Evolutionary conservation across 768 basidiomycete genomes (phyloP), one percentile per base, ranked within the genome.

Genomic region (Naganishia antarctica): DNA sequence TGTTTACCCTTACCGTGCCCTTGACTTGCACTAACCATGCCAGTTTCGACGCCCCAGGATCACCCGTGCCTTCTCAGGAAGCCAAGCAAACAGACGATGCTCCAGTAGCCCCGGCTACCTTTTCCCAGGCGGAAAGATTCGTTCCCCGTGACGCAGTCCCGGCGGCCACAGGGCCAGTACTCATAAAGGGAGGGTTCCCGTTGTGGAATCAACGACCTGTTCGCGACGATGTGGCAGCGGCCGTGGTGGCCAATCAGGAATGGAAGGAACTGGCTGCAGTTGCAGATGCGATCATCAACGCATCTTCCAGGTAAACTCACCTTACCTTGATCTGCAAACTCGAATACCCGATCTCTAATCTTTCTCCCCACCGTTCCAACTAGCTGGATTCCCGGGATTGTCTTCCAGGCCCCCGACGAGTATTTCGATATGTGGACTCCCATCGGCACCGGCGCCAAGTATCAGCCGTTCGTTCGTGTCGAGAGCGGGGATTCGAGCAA

Each of bases 201-300:
- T 26, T 49, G 25, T 49, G 48, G 48, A 26, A 49, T 3, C 25
- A 49, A 11, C 21, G 6, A 12, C 48, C 21, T 18, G 28, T 15
- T 16, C 48, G 48, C 3, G 48, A 49, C 29, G 48, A 49, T 16
- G 29, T 49, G 48, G 48, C 48, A 49, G 28, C 23, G 48, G 18
- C 29, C 25, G 16, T 29, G 11, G 3, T 3, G 5, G 26, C 23
- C 4, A 5, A 49, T 3, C 23, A 18, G 26, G 9, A 25, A 6
- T 49, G 48, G 48, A 49, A 49, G n/a, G 48, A 49, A 29, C 16
- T 49, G 11, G 25, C 48, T 28, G 48, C 48, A 25, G 48, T 49
- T 5, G 29, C 48, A 7, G 29, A 26, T 29, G 48, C 48, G 23
- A 49, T 49, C 21, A 49, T 16, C 26, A 49, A 29, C 18, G 29